Evolutionary conservation across 2,329 filamentous ascomycete genomes (phyloP).

Genomic region (Lasiodiplodia sp.): DNA sequence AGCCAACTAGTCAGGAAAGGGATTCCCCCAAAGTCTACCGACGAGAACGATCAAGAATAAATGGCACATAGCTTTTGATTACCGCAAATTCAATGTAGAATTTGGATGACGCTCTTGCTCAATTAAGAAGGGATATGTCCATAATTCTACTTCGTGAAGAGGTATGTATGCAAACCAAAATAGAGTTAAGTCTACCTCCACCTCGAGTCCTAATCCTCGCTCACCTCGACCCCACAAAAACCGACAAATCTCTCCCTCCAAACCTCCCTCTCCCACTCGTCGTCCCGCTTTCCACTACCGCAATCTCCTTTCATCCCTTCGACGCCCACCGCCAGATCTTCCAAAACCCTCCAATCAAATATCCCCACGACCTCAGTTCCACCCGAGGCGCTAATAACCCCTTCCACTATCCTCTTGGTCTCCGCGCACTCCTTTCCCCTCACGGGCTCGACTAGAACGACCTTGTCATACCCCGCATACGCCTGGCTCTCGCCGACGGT

Average conservation of each 20-base stretch:
- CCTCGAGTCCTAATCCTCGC: background rate
- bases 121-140: too few relatives aligned
- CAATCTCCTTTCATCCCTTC: background rate
- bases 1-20: too few relatives aligned
- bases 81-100: too few relatives aligned
- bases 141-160: too few relatives aligned
- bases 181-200: background rate
- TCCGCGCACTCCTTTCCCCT: background rate
- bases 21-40: too few relatives aligned
- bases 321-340: background rate
- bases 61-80: too few relatives aligned
- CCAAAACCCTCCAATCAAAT: slow-evolving; percentile 22
- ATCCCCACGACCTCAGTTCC: background rate
- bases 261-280: background rate
- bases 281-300: background rate
- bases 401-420: background rate
- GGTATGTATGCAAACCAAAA: too few relatives aligned
- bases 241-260: background rate
- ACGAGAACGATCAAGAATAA: background rate
- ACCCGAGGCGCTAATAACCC: background rate
- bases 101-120: too few relatives aligned
- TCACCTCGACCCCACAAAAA: background rate
- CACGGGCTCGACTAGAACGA: background rate
- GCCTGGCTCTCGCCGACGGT: slow-evolving; percentile 24
- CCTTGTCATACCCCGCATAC: background rate